Evolutionary conservation across 495 filamentous ascomycete species (phyloP).

Genomic region (Xylaria nigripes): DNA sequence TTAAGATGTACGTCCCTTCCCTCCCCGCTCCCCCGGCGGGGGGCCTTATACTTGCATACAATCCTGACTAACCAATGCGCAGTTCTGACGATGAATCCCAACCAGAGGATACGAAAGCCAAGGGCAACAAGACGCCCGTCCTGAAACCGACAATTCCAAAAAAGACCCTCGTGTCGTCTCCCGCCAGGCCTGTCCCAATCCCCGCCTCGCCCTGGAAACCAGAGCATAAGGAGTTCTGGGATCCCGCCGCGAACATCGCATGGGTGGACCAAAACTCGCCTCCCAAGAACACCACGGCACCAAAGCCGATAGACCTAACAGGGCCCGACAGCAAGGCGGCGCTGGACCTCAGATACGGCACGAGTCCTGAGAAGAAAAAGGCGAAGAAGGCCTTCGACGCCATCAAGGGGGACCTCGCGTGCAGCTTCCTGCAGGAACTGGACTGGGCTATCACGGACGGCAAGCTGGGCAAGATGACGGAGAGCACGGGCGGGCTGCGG

Average conservation of each 20-base stretch:
- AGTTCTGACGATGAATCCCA: slow-evolving; percentile 22
- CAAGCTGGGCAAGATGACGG: slow-evolving; percentile 51
- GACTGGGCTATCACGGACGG: slow-evolving; percentile 58
- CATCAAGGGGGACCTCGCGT: slow-evolving; percentile 58
- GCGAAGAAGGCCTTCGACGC: slow-evolving; percentile 59
- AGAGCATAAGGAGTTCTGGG: slow-evolving; percentile 75
- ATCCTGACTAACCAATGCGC: slow-evolving; percentile 7
- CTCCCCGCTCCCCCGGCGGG: not conserved
- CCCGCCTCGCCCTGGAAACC: slow-evolving; percentile 47
- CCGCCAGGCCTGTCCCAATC: slow-evolving; percentile 31
- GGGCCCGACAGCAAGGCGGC: not conserved
- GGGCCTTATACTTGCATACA: not conserved
- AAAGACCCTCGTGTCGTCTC: slow-evolving; percentile 28
- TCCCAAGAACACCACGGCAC: slow-evolving; percentile 40
- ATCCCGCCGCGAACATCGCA: slow-evolving; percentile 59
- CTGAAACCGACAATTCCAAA: slow-evolving; percentile 23
- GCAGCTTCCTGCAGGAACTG: slow-evolving; percentile 61
- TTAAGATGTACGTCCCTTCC: slow-evolving; percentile 19
- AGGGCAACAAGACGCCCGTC: slow-evolving; percentile 13
- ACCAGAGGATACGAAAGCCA: slow-evolving; percentile 7
- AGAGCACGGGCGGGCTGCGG: slow-evolving; percentile 64
- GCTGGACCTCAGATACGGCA: slow-evolving; percentile 16
- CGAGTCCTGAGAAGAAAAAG: slow-evolving; percentile 23
- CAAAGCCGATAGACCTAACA: not conserved
- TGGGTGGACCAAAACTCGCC: slow-evolving; percentile 80